These are phyloP conservation scores for Paramecium bursaria DNA, from an alignment of 73 alveolate species.

Conservation along the genomic window DNA sequence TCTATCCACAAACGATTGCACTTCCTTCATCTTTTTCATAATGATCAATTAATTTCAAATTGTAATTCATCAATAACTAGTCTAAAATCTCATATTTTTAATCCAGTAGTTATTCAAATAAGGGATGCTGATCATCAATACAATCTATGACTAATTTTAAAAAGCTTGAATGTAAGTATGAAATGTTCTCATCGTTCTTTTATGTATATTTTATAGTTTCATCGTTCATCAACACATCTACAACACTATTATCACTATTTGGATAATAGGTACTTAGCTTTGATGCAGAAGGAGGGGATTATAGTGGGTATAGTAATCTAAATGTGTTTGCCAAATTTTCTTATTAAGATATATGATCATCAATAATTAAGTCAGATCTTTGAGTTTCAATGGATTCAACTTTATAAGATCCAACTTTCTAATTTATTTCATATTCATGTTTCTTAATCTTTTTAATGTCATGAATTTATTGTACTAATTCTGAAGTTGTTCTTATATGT, in stretches of 20 bases:
- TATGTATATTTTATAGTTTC: not conserved
- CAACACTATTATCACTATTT: slow-evolving; percentile 45
- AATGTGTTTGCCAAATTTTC: not conserved
- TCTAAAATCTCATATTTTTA: not conserved
- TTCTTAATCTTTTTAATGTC: too few species aligned
- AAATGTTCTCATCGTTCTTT: not conserved
- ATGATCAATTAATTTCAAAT: slow-evolving; percentile 19
- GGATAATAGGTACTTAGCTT: slow-evolving; percentile 5
- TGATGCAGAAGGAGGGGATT: slow-evolving; percentile 55
- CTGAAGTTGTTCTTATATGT: too few species aligned
- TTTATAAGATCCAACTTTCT: too few species aligned
- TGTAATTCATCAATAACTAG: slow-evolving; percentile 2
- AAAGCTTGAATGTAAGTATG: not conserved
- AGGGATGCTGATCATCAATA: not conserved
- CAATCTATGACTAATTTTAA: not conserved
- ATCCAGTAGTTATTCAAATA: slow-evolving; percentile 14
- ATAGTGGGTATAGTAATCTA: slow-evolving; percentile 24
- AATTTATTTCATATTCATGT: too few species aligned
- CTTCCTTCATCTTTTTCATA: slow-evolving; percentile 29
- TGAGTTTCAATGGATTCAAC: too few species aligned
- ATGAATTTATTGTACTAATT: too few species aligned
- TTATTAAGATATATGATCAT: too few species aligned
- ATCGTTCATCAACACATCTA: slow-evolving; percentile 25
- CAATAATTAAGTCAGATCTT: too few species aligned
- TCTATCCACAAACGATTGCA: slow-evolving; percentile 20